These are phyloP conservation scores for Cyberlindnera euphorbiiphila DNA, from an alignment of 805 yeast genomes.

Conservation along the genomic window DNA sequence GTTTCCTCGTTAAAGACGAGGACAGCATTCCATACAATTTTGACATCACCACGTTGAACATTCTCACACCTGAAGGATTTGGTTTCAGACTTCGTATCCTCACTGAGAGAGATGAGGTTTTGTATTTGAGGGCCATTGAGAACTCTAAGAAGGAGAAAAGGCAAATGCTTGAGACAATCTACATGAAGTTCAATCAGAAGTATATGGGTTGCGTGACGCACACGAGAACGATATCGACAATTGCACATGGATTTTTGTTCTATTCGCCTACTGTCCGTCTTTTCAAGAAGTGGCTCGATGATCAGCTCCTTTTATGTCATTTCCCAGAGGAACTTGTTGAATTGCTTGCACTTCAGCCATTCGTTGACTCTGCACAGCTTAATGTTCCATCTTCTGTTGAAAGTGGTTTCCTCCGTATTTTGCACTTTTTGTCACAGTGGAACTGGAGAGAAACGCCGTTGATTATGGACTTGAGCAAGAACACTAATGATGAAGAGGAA, in stretches of 20 bases:
- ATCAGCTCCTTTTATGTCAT: slow-evolving; percentile 70
- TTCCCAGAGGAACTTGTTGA: slow-evolving; percentile 79
- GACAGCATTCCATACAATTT: slow-evolving; percentile 60
- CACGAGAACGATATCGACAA: slow-evolving; percentile 68
- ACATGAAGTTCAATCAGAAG: slow-evolving; percentile 57
- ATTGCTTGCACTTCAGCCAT: slow-evolving; percentile 75
- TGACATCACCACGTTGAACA: slow-evolving; percentile 52
- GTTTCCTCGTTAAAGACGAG: slow-evolving; percentile 63
- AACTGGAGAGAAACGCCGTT: slow-evolving; percentile 91
- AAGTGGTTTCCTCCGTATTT: slow-evolving; percentile 73
- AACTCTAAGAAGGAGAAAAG: slow-evolving; percentile 59
- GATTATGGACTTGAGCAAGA: slow-evolving; percentile 69
- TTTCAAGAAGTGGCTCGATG: slow-evolving; percentile 85
- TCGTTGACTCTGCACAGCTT: slow-evolving; percentile 86
- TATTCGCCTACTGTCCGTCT: slow-evolving; percentile 79
- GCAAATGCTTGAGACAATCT: slow-evolving; percentile 55
- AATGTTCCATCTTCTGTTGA: slow-evolving; percentile 73
- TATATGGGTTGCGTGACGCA: slow-evolving; percentile 73
- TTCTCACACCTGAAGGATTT: slow-evolving; percentile 85
- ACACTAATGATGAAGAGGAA: slow-evolving; percentile 36
- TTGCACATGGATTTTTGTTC: slow-evolving; percentile 67
- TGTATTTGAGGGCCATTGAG: slow-evolving; percentile 68
- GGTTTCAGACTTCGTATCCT: slow-evolving; percentile 76
- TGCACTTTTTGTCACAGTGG: slow-evolving; percentile 76
- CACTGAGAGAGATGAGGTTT: slow-evolving; percentile 78